Evolutionary conservation across 257 asterid genomes (phyloP), one percentile per base, ranked within the genome.

Genomic region (Scutellaria baicalensis): DNA sequence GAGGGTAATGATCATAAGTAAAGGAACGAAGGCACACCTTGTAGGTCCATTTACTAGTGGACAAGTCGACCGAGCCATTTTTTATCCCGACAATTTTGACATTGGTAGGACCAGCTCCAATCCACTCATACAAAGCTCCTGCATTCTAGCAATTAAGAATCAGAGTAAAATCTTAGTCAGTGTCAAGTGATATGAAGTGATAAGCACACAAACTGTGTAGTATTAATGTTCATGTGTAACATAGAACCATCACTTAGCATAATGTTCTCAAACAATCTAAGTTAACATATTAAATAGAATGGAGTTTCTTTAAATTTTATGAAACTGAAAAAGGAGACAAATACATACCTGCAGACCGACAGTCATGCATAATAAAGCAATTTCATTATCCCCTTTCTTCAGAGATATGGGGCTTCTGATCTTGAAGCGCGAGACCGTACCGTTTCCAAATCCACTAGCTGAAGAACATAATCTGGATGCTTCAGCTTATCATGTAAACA

Each of bases 371-470:
- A 92, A 76, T 74, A 92, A 68, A 64, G 95, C 93, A 80, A 92
- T 87, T 58, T 87, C 97, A 62, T 92, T 92, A 73, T 75, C 72
- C 61, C 97, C 97, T 52, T 83, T 80, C 77, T 76, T 82, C 59
- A 92, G 90, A 64, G 80, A 39, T 68, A 92, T 83, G 59, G 92
- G 89, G 70, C 79, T 77, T 68, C 63, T 76, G 62, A 84, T 68
- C 68, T 74, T 89, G 80, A 92, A 92, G 42, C 69, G 80, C 0
- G 92, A 60, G 12, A 82, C 85, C 8, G 96, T 79, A 72, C 93
- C 97, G 79, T 92, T 89, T 74, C 97, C 97, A 23, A 84, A 82
- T 27, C 81, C 90, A 80, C 87, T 89, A 74, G 79, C 97, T 91
- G 90, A 72, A 79, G 72, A 77, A 71, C 44, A 80, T 42, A 67